Base-by-base conservation (phyloP, 805 yeast species). In the Dipodascus albidus region DNA sequence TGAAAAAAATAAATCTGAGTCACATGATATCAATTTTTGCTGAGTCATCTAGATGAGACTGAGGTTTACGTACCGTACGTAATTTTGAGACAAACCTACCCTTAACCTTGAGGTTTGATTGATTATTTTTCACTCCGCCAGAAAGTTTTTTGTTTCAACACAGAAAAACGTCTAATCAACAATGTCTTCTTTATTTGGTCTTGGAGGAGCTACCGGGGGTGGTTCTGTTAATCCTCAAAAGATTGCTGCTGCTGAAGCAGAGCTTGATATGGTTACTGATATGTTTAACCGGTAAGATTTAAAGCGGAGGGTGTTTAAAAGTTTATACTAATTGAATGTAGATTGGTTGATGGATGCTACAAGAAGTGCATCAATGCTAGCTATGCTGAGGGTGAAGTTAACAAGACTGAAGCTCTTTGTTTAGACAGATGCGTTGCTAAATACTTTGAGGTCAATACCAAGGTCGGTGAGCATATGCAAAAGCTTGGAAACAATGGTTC, bases 341-440 rank as follows among this genome's bases (percentile, higher is more conserved):
- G 83, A 64, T 75, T 90, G 64, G 95, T 89, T 22, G 90, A 84
- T 64, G 84, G 87, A 61, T 90, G 98, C 69, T 93, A 90, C 70
- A 70, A 73, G 61, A 90, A 90, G 73, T 90, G 98, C 74, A 85
- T 89, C 67, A 56, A 54, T 52, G 48, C 61, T 65, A 62, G 73
- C 52, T 90, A 89, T 73, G 62, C 70, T 52, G 90, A 87, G 52
- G 84, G 88, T 53, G 89, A 82, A 22, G 74, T 90, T 58, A 78
- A 75, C 71, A 87, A 85, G 73, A 81, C 75, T 61, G 97, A 90
- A 72, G 81, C 88, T 49, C 73, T 86, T 50, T 90, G 98, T 70
- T 76, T 90, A 58, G 98, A 90, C 73, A 84, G 96, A 78, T 90
- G 98, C 75, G 98, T 90, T 55, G 80, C 93, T 62, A 90, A 90